Conservation (phyloP, 164 flowering plant genomes). For the Macadamia tetraphylla region DNA sequence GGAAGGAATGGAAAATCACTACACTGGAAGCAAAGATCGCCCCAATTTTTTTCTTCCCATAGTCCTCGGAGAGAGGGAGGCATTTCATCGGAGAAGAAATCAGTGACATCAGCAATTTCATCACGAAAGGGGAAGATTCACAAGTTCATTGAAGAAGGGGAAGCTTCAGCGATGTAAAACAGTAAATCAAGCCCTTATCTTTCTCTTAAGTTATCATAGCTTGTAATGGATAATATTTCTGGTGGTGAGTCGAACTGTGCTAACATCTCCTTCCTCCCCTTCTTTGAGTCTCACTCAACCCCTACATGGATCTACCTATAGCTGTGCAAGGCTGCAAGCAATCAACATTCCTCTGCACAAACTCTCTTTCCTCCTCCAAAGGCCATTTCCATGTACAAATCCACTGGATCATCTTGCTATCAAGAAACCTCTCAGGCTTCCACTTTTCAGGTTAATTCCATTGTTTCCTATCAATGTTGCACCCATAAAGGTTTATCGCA, state of each 20-base stretch:
- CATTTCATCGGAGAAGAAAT: too few species aligned
- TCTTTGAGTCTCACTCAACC: slow-evolving; percentile 70
- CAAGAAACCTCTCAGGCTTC: slow-evolving; percentile 81
- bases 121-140: too few species aligned
- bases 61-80: too few species aligned
- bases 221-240: slow-evolving; percentile 66
- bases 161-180: too few species aligned
- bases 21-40: too few species aligned
- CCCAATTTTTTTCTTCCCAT: too few species aligned
- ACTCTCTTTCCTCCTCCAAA: slow-evolving; percentile 93
- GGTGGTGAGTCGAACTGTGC: slow-evolving; percentile 70
- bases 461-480: slow-evolving; percentile 76
- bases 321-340: slow-evolving; percentile 31
- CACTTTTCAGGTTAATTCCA: slow-evolving; percentile 80
- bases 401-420: slow-evolving; percentile 45
- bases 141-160: too few species aligned
- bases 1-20: too few species aligned
- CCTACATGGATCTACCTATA: slow-evolving; percentile 73
- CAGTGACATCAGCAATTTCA: too few species aligned
- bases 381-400: slow-evolving; percentile 86
- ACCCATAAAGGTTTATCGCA: slow-evolving; percentile 79
- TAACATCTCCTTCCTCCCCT: slow-evolving; percentile 68
- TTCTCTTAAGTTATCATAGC: slow-evolving; percentile 55
- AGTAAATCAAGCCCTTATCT: too few species aligned
- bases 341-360: slow-evolving; percentile 84